Evolutionary conservation across 2,329 filamentous ascomycete genomes (phyloP), one percentile per base, ranked within the genome.

Genomic region (Cytospora schulzeri): DNA sequence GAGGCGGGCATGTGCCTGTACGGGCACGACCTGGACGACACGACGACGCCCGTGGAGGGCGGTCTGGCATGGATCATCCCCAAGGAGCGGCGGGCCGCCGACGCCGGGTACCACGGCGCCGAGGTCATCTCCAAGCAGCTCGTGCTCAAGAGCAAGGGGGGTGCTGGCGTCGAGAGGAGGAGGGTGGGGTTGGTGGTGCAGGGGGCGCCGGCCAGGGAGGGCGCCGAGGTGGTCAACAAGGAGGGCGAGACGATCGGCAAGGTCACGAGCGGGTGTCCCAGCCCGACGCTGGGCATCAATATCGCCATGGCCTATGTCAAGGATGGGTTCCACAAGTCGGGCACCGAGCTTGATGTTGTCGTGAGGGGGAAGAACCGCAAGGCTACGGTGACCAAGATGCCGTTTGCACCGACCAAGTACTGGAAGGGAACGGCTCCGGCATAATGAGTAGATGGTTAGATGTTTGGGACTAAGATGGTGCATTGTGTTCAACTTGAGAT

Each of bases 1-100:
- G 95, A 99, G 80, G 95, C 95, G 0, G 95, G 95, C 67, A 96
- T 99, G 94, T 99, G 95, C 77, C 85, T 99, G n/a, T 99, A 99
- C 79, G 95, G 95, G n/a, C 92, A 98, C 79, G 95, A 99, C 76
- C 85, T 99, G 45, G 88, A 96, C 75, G 94, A 97, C 74, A 76
- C 77, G n/a, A 87, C 83, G 22, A 87, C 85, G 19, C 85, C 85
- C 19, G 83, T 84, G 68, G 85, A 87, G 76, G 85, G 78, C 35
- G 80, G 76, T 17, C 80, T 88, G 35, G 74, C 76, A 69, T 99
- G 95, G 94, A 86, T 97, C 73, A 88, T 99, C 66, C 89, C 91
- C 68, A 93, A 92, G 74, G 86, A 89, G 63, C 87, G 94, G 22
- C 89, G 89, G 61, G 79, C 84, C 26, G 78, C 78, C 48, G 73